Base-by-base conservation (phyloP, 176 grass and related monocot genomes). In the Oryza meridionalis region DNA sequence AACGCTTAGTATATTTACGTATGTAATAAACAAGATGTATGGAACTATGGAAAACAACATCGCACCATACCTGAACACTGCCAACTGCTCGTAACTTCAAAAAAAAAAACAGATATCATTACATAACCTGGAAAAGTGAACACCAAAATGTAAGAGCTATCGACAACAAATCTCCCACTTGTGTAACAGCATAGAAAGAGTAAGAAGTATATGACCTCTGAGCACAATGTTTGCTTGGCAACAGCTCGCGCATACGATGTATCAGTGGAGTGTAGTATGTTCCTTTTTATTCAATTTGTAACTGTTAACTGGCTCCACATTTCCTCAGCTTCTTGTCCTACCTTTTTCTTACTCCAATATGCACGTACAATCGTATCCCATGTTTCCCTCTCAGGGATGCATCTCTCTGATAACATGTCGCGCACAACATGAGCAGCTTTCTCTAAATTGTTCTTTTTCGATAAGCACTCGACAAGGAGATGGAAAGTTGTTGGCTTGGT, bases 401-500 rank as follows among this genome's bases (percentile, higher is more conserved):
- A 98, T 76, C 81, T 88, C 72, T 95, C 93, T 59, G 82, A 37
- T 68, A 98, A 66, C 96, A 98, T 98, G 84, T 95, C 89, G 77
- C 70, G 71, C 74, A 93, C 81, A 75, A 98, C 76, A 62, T 19
- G 69, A 66, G 87, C 81, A 79, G 91, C 91, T 88, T 88, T 90
- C 44, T 92, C 82, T 33, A 89, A 70, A 85, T 90, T 49, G 42
- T 84, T 90, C 73, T 83, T 95, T 67, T 89, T 87, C 74, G 91
- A 92, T 24, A 88, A 92, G 81, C 70, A 92, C 69, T 85, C 83
- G 4, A 94, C 87, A 21, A 98, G 85, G 12, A 86, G 75, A 88
- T 90, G 82, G 24, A 92, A 95, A 81, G 87, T 96, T 11, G 61
- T 79, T 58, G 81, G 89, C 37, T 96, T 87, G 0, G 82, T 93